Evolutionary conservation across 139 green algal genomes (phyloP), one percentile per base, ranked within the genome.

Genomic region (Chlamydomonas eustigma): DNA sequence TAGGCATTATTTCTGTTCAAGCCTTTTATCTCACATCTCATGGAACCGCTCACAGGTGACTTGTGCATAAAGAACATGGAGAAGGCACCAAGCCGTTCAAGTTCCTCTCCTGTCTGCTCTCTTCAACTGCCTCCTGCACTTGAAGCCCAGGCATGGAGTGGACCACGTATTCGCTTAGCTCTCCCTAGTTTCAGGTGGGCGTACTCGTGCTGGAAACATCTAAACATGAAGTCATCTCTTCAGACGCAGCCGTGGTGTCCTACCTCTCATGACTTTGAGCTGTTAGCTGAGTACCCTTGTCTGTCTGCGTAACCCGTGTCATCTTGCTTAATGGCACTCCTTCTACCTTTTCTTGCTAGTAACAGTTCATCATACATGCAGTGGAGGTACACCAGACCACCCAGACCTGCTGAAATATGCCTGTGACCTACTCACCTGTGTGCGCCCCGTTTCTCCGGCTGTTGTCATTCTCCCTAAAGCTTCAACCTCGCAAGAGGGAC

Each of bases 321-420:
- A 70, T 24, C 25, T 32, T 8, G 28, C 28, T 22, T 70, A 35
- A 35, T 70, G 28, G 58, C 25, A 5, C 18, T 70, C 25, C 28
- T 70, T 37, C 28, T 37, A 24, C 25, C 6, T 70, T 70, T 28
- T 28, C 58, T 70, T 70, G 44, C 44, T 28, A 28, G 44, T 58
- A 28, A 58, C 44, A 58, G 12, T 58, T 12, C 44, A 12, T 18
- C 44, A 18, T 12, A 58, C 18, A 18, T 18, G 44, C 85, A 94
- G 90, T 75, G 92, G 92, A 1, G 85, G 58, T 64, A 97, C 92
- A 0, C 64, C 77, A 0, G 88, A 93, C 33, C 69, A 83, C 31
- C 92, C 90, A 1, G 77, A 73, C 4, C 82, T 97, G 67, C 73
- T 96, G 39, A 87, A 93, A 71, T 97, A 97, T 80, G 75, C 86